A percentile compares a stretch with the other conserved stretches of the same genome.
These are phyloP conservation scores for Geotrichum carabidarum DNA, from an alignment of 1,139 yeast genomes.

Conservation along the genomic window DNA sequence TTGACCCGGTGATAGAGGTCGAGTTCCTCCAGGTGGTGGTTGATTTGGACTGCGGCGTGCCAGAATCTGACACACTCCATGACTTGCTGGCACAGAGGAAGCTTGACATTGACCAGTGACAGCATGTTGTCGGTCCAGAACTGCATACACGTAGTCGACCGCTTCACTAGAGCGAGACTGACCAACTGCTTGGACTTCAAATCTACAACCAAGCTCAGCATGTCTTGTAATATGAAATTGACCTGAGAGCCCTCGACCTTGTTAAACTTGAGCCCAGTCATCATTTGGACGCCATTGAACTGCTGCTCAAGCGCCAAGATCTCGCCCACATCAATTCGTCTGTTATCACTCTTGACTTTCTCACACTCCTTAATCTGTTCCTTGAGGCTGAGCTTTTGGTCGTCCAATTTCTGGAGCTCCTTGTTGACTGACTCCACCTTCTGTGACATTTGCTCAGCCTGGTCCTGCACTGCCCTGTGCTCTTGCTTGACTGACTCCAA, in stretches of 20 bases:
- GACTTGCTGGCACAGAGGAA: neutral
- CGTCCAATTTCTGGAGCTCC: neutral
- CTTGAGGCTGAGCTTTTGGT: neutral
- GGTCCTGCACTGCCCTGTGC: neutral
- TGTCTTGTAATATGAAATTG: neutral
- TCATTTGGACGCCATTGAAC: constrained; percentile 2
- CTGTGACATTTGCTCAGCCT: constrained; percentile 1
- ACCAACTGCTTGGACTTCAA: neutral
- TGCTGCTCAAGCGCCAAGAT: constrained; percentile 4
- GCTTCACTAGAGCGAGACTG: neutral
- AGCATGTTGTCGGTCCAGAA: neutral
- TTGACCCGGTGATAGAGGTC: constrained; percentile 7
- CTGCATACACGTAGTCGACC: neutral
- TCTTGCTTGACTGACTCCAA: constrained; percentile 1
- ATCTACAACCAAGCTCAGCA: neutral
- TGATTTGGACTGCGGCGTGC: constrained; percentile 1
- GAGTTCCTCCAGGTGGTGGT: neutral
- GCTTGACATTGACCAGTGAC: neutral
- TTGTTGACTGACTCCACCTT: neutral
- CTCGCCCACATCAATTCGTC: constrained; percentile 10
- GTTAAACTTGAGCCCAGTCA: constrained; percentile 1
- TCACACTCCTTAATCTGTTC: constrained; percentile 10
- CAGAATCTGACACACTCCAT: constrained; percentile 4
- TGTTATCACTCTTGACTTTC: constrained; percentile 8
- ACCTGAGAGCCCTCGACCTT: neutral